phyloP scores from a whole-genome alignment of 2,329 filamentous ascomycete species.

The Phyllosticta citribraziliensis region DNA sequence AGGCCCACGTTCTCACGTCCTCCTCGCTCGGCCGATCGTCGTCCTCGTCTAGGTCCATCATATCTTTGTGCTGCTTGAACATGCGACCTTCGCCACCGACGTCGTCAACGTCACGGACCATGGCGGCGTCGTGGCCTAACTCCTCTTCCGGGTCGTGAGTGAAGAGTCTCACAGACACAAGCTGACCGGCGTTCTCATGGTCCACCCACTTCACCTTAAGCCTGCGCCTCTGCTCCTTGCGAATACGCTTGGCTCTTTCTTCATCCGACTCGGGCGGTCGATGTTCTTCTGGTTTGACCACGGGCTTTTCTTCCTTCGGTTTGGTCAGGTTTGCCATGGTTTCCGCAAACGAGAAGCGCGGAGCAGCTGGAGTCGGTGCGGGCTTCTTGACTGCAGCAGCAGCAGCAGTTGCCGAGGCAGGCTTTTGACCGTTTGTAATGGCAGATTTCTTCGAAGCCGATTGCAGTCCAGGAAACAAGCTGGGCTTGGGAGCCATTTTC shows the following conservation, averaged over 20 bases:
- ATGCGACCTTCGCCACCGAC: slow-evolving; percentile 54
- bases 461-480: slow-evolving; percentile 36
- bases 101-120: slow-evolving; percentile 63
- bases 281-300: slow-evolving; percentile 44
- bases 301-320: slow-evolving; percentile 45
- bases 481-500: slow-evolving; percentile 34
- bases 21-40: slow-evolving; percentile 46
- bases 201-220: slow-evolving; percentile 63
- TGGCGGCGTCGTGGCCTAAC: slow-evolving; percentile 54
- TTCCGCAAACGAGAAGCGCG: slow-evolving; percentile 29
- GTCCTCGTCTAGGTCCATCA: slow-evolving; percentile 53
- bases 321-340: slow-evolving; percentile 38
- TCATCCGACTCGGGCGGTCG: slow-evolving; percentile 54
- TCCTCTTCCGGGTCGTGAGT: slow-evolving; percentile 64
- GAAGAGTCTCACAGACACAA: slow-evolving; percentile 60
- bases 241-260: slow-evolving; percentile 55
- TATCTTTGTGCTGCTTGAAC: slow-evolving; percentile 51
- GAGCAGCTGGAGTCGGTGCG: slow-evolving; percentile 18
- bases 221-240: slow-evolving; percentile 62
- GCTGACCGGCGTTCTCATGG: slow-evolving; percentile 55
- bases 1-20: slow-evolving; percentile 24
- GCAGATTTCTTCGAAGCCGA: slow-evolving; percentile 36
- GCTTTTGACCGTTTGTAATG: slow-evolving; percentile 19
- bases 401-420: slow-evolving; percentile 11
- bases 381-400: slow-evolving; percentile 11